Evolutionary conservation across 306 rosid genomes (phyloP).

Genomic region (Rosa rugosa): DNA sequence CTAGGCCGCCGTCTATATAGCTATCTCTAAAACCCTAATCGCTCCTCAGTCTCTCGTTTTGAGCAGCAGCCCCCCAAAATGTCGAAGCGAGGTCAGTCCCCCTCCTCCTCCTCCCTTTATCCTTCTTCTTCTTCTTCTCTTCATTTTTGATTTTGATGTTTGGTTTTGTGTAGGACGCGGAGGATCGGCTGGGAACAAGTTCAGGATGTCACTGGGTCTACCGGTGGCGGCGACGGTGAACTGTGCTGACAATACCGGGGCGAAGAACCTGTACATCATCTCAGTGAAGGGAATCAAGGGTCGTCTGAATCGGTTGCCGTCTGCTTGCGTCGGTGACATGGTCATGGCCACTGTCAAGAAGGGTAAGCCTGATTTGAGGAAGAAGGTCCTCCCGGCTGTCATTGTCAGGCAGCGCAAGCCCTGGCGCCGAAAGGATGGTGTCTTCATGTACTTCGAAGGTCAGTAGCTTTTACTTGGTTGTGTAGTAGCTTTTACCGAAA

Average conservation of each 20-base stretch:
- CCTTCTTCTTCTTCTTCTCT: no score
- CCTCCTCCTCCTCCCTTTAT: background rate
- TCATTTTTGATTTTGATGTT: background rate
- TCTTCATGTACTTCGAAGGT: slow-evolving; percentile 74
- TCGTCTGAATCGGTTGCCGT: slow-evolving; percentile 59
- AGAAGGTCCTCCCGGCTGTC: slow-evolving; percentile 71
- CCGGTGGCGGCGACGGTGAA: slow-evolving; percentile 76
- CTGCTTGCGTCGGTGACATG: slow-evolving; percentile 74
- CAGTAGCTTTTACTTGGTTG: no score
- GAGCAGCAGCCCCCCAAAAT: slow-evolving; percentile 29
- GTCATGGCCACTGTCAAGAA: slow-evolving; percentile 68
- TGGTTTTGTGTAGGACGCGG: slow-evolving; percentile 50
- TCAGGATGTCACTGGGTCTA: slow-evolving; percentile 72
- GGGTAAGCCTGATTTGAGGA: slow-evolving; percentile 71
- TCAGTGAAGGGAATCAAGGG: slow-evolving; percentile 65
- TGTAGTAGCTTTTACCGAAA: no score
- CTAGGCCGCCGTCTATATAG: slow-evolving; percentile 36
- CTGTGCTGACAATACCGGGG: slow-evolving; percentile 67
- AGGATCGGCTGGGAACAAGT: slow-evolving; percentile 68
- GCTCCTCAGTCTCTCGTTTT: slow-evolving; percentile 2
- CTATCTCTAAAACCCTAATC: slow-evolving; percentile 20
- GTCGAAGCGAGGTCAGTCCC: slow-evolving; percentile 62
- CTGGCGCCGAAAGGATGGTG: slow-evolving; percentile 72
- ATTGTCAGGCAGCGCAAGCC: slow-evolving; percentile 69
- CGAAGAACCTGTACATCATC: slow-evolving; percentile 60